These are phyloP conservation scores for Boletus reticuloceps DNA, from an alignment of 768 basidiomycete genomes.

Conservation along the genomic window DNA sequence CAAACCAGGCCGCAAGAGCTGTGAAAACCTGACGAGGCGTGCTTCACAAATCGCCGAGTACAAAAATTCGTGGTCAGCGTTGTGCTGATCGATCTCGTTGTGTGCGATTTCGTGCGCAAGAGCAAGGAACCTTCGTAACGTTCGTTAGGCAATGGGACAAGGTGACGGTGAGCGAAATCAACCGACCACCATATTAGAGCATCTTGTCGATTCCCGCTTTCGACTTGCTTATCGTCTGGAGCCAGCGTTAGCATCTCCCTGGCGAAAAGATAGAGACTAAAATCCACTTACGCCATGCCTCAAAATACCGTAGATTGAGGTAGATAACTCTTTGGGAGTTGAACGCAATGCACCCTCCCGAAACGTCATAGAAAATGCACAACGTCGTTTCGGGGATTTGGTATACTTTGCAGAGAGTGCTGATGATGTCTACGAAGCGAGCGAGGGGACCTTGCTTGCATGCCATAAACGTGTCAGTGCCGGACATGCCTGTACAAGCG, in stretches of 20 bases:
- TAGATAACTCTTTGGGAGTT: conserved; percentile 84
- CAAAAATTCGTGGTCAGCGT: conserved; percentile 89
- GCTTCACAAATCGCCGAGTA: conserved; percentile 83
- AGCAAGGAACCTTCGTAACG: conserved; percentile 63
- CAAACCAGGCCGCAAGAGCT: neutral
- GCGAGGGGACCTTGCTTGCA: conserved; percentile 50
- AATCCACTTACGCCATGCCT: conserved; percentile 55
- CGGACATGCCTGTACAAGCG: neutral
- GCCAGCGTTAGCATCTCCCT: neutral
- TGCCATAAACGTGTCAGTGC: conserved; percentile 44
- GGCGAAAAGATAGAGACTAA: neutral
- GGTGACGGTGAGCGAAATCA: too few species aligned
- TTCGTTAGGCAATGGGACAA: neutral
- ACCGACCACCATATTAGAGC: neutral
- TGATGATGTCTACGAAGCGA: conserved; percentile 68
- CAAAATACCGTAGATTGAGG: conserved; percentile 54
- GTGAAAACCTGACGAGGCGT: conserved; percentile 41
- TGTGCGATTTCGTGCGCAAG: conserved; percentile 91
- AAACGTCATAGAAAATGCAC: conserved; percentile 79
- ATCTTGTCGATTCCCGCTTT: neutral
- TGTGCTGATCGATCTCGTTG: conserved; percentile 78
- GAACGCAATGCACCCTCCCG: conserved; percentile 84
- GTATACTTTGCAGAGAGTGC: conserved; percentile 62
- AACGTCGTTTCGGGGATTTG: conserved; percentile 63
- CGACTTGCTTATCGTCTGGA: neutral